Evolutionary conservation across 768 basidiomycete species (phyloP).

Genomic region (Tricholoma bakamatsutake): DNA sequence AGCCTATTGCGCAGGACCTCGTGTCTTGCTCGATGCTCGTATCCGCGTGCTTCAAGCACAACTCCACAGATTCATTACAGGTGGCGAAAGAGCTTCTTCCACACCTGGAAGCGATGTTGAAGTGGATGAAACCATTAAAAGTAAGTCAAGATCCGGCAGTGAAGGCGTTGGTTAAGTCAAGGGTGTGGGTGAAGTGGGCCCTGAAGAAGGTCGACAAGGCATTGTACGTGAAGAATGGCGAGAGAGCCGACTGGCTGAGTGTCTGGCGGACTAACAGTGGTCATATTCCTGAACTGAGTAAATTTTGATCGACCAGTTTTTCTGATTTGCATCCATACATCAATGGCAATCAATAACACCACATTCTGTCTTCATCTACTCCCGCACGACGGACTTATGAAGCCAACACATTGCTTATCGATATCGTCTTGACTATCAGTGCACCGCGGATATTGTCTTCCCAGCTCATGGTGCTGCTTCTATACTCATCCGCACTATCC

Average conservation of each 20-base stretch:
- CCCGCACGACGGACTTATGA: no score
- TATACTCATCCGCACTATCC: no score
- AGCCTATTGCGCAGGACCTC: conserved; percentile 49
- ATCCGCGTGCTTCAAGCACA: conserved; percentile 46
- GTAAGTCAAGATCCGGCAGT: conserved; percentile 2
- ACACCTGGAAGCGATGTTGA: conserved; percentile 29
- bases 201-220: conserved; percentile 25
- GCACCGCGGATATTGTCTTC: no score
- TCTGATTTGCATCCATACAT: neutral
- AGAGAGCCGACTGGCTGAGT: conserved; percentile 30
- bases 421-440: no score
- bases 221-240: conserved; percentile 10
- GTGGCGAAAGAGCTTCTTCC: conserved; percentile 39
- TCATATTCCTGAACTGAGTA: conserved; percentile 3
- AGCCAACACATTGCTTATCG: no score
- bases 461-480: no score
- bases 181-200: conserved; percentile 24
- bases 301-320: neutral
- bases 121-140: conserved; percentile 5
- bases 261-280: conserved; percentile 18
- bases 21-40: conserved; percentile 52
- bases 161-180: conserved; percentile 14
- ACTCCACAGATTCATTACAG: conserved; percentile 29
- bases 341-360: no score
- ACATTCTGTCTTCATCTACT: neutral